These are phyloP conservation scores for Chaetoscypha palmicola DNA, from an alignment of 2,329 filamentous ascomycete species.

Conservation along the genomic window DNA sequence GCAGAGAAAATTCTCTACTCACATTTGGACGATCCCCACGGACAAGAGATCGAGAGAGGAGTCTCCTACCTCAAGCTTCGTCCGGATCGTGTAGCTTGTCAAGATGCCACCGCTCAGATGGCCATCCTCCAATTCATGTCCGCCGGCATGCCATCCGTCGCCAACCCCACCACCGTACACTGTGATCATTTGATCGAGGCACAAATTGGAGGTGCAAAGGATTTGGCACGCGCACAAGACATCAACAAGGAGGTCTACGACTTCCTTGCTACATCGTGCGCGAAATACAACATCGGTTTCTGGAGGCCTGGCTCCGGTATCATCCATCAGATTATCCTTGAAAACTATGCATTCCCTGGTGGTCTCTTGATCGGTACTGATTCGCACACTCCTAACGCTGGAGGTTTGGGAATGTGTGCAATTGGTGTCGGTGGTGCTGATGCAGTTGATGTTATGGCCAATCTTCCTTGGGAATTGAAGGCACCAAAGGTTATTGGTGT, in stretches of 20 bases:
- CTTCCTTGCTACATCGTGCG: constrained; percentile 87
- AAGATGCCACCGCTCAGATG: constrained; percentile 99
- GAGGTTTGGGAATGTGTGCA: constrained; percentile 88
- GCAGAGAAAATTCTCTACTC: constrained; percentile 99
- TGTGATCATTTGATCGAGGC: constrained; percentile 99
- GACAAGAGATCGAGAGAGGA: constrained; percentile 93
- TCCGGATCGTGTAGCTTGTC: constrained; percentile 95
- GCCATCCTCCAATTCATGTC: constrained; percentile 99
- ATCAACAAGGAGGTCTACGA: constrained; percentile 99
- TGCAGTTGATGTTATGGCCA: constrained; percentile 97
- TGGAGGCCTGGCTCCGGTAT: constrained; percentile 98
- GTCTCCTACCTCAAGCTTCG: constrained; percentile 93
- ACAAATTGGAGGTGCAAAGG: constrained; percentile 85
- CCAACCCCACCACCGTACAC: constrained; percentile 92
- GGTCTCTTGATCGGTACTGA: constrained; percentile 96
- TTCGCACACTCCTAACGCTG: constrained; percentile 94
- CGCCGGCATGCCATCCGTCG: constrained; percentile 89
- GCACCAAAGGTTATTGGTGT: constrained; percentile 96
- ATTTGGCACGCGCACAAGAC: constrained; percentile 80
- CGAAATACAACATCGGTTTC: constrained; percentile 99
- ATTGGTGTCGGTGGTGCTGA: constrained; percentile 98
- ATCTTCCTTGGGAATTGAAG: constrained; percentile 96
- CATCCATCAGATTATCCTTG: constrained; percentile 96
- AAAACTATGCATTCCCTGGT: constrained; percentile 99
- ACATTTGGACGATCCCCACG: constrained; percentile 93